Base-by-base conservation (phyloP, 2,329 filamentous ascomycete genomes). In the Calonectria honghensis region DNA sequence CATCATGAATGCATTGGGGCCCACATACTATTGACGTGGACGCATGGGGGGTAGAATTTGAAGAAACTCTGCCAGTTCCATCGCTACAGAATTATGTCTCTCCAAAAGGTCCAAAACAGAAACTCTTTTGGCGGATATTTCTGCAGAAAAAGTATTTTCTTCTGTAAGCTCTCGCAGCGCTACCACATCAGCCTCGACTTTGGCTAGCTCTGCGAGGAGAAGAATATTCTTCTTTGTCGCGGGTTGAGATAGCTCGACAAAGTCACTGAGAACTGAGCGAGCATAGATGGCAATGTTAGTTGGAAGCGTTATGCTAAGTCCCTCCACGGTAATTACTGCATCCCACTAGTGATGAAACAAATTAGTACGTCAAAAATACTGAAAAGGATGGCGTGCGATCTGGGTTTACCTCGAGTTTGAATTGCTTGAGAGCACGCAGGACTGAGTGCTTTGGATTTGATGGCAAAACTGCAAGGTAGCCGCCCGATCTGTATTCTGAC, bases 21-120 rank as follows among this genome's bases (percentile, higher is more conserved):
- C 18, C 31, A 59, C 52, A 37, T 37, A 59, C 52, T 59, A 59
- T 59, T 59, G 52, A 14, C 52, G 52, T 24, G 32, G 52, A n/a
- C 52, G 52, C 52, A 59, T 59, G 31, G 52, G 52, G 24, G 52
- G 52, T 11, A 59, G 31, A 24, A 37, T 35, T 31, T 59, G 52
- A 9, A 59, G 52, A 4, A 59, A 59, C n/a, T 59, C 52, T n/a
- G 52, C 52, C n/a, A 59, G 13, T 13, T 59, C 52, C 52, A 59
- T 24, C 52, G 37, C 11, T 6, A 37, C 14, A 4, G 52, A 59
- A 37, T 35, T 32, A 6, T 59, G 32, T 7, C 20, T 59, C n/a
- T 59, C 52, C 52, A 59, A 59, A 24, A 59, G 52, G 10, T 59
- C 52, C n/a, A 59, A 7, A 24, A 59, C 10, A 24, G 52, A 59